These are phyloP conservation scores for Oryza officinalis DNA, from an alignment of 176 grass and related monocot species.

Conservation along the genomic window DNA sequence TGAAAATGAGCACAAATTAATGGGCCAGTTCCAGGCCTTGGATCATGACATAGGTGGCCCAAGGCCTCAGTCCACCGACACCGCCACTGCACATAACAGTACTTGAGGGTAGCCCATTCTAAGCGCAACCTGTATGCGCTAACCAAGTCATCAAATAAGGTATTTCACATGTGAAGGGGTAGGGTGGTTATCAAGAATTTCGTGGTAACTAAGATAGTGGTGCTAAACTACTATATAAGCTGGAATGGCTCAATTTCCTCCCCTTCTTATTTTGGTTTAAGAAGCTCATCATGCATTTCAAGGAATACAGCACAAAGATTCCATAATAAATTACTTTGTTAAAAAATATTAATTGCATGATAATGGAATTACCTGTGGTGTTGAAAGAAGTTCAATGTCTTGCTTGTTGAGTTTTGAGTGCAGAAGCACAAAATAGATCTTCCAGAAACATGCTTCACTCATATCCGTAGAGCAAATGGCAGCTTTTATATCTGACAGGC, in stretches of 20 bases:
- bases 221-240: background rate
- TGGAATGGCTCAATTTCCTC: background rate
- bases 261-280: background rate
- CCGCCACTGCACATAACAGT: background rate
- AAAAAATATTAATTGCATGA: background rate
- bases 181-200: background rate
- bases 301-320: background rate
- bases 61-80: background rate
- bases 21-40: background rate
- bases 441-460: constrained; percentile 82
- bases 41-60: background rate
- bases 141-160: constrained; percentile 1
- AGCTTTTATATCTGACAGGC: constrained; percentile 47
- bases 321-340: background rate
- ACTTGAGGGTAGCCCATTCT: background rate
- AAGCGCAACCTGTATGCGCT: background rate
- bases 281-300: background rate
- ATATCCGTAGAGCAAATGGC: constrained; percentile 72
- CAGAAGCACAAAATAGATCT: constrained; percentile 86
- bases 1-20: background rate
- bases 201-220: background rate
- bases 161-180: constrained; percentile 2
- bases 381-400: constrained; percentile 71
- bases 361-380: constrained; percentile 49
- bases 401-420: constrained; percentile 64